Percentiles rank a stretch among this genome's conserved stretches.
Evolutionary conservation across 208 protist genomes (phyloP).

Genomic region (Crithidia fasciculata): DNA sequence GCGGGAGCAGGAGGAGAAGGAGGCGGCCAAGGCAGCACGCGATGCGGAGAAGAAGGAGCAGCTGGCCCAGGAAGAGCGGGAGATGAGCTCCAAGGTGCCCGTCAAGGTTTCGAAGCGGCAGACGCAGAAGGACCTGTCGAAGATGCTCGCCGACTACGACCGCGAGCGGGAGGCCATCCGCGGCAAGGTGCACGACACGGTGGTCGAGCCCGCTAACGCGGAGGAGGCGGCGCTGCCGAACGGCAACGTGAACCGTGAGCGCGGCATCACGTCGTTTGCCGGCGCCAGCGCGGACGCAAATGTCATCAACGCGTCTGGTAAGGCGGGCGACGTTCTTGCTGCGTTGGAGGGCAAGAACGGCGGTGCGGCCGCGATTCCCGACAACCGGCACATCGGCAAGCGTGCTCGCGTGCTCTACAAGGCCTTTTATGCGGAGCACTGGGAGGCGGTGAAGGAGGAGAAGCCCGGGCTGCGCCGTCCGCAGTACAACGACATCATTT

Average conservation of each 20-base stretch:
- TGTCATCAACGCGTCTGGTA: conserved; percentile 52
- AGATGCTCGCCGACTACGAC: conserved; percentile 88
- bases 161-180: conserved; percentile 57
- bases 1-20: conserved; percentile 71
- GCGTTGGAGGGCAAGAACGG: conserved; percentile 37
- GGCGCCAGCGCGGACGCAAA: conserved; percentile 20
- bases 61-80: conserved; percentile 69
- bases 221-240: conserved; percentile 36
- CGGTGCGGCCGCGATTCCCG: conserved; percentile 34
- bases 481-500: conserved; percentile 91
- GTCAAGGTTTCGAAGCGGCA: conserved; percentile 78
- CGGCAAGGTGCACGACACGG: conserved; percentile 27
- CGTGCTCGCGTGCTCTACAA: conserved; percentile 83
- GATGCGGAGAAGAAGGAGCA: conserved; percentile 78
- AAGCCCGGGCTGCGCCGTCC: conserved; percentile 72
- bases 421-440: conserved; percentile 78
- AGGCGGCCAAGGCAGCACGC: conserved; percentile 47
- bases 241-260: conserved; percentile 58
- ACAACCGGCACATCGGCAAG: conserved; percentile 87
- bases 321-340: conserved; percentile 44
- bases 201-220: conserved; percentile 23
- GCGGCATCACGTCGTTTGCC: conserved; percentile 20
- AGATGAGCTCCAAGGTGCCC: conserved; percentile 64
- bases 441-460: conserved; percentile 74
- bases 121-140: conserved; percentile 85